phyloP scores from a whole-genome alignment of 164 flowering plant species.

The Umbellularia californica region DNA sequence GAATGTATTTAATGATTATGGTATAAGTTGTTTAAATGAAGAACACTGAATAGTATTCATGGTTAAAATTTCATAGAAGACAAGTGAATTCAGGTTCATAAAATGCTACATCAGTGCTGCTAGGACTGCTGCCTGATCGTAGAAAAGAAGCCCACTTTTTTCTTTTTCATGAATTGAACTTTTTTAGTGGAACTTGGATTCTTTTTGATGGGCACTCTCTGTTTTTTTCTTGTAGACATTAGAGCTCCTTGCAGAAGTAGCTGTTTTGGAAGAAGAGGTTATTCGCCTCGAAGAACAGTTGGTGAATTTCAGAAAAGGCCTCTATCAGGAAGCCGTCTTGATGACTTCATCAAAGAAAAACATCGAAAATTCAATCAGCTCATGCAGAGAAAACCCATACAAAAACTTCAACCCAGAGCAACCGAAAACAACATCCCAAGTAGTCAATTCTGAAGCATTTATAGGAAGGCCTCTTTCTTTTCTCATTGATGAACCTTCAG shows the following conservation, averaged over 20 bases:
- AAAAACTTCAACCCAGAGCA: slow-evolving; percentile 26
- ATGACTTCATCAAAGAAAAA: slow-evolving; percentile 54
- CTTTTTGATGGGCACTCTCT: not conserved
- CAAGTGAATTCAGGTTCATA: not conserved
- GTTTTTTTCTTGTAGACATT: slow-evolving; percentile 41
- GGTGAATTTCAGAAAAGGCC: slow-evolving; percentile 72
- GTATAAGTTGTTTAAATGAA: not conserved
- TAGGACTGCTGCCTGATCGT: not conserved
- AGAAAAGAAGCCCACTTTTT: not conserved
- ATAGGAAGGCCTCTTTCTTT: slow-evolving; percentile 16
- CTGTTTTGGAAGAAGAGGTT: slow-evolving; percentile 93
- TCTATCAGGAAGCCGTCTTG: slow-evolving; percentile 75
- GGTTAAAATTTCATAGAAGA: not conserved
- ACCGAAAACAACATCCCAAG: slow-evolving; percentile 22
- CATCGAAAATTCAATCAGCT: slow-evolving; percentile 22
- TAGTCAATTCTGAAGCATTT: slow-evolving; percentile 14
- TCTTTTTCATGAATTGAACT: not conserved
- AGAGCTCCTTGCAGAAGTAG: slow-evolving; percentile 95
- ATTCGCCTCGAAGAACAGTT: slow-evolving; percentile 85
- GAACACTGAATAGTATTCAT: not conserved
- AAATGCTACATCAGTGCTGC: not conserved
- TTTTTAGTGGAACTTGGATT: not conserved
- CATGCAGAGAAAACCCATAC: slow-evolving; percentile 11
- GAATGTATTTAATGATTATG: not conserved
- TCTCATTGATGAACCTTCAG: slow-evolving; percentile 23